phyloP scores from a whole-genome alignment of 805 yeast species.

The Candida ulmi region DNA sequence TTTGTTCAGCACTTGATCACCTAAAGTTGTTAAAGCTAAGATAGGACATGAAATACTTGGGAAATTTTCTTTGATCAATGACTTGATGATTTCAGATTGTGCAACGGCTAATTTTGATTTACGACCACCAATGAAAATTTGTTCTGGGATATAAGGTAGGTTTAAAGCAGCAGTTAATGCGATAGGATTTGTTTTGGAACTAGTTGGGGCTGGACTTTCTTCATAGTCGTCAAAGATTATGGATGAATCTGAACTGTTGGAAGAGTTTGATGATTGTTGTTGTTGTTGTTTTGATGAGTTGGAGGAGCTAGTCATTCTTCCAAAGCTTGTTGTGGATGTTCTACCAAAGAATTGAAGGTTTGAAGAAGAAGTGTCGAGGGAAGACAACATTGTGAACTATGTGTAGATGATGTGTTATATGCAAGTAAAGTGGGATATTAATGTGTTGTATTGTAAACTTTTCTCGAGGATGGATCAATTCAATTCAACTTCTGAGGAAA shows the following conservation, averaged over 20 bases:
- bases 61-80: conserved; percentile 47
- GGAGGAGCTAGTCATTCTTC: conserved; percentile 13
- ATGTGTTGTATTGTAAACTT: background rate
- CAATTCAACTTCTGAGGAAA: too few relatives aligned
- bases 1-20: conserved; percentile 79
- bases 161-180: conserved; percentile 7
- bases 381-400: conserved; percentile 13
- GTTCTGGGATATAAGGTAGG: conserved; percentile 22
- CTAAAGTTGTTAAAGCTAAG: conserved; percentile 76
- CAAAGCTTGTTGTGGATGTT: conserved; percentile 4
- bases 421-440: background rate
- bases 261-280: conserved; percentile 1
- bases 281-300: conserved; percentile 4
- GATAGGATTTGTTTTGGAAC: background rate
- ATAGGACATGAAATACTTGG: conserved; percentile 72
- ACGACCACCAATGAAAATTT: conserved; percentile 71
- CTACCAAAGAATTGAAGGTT: conserved; percentile 8
- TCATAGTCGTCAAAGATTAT: conserved; percentile 18
- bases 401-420: background rate
- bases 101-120: conserved; percentile 81
- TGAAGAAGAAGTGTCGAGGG: conserved; percentile 14
- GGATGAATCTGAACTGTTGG: conserved; percentile 15
- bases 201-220: background rate
- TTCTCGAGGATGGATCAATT: conserved; percentile 1
- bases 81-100: conserved; percentile 74